Percentiles rank a stretch among this genome's conserved stretches.
phyloP scores from a whole-genome alignment of 2,329 filamentous ascomycete species.

The Trichoderma polysporum region DNA sequence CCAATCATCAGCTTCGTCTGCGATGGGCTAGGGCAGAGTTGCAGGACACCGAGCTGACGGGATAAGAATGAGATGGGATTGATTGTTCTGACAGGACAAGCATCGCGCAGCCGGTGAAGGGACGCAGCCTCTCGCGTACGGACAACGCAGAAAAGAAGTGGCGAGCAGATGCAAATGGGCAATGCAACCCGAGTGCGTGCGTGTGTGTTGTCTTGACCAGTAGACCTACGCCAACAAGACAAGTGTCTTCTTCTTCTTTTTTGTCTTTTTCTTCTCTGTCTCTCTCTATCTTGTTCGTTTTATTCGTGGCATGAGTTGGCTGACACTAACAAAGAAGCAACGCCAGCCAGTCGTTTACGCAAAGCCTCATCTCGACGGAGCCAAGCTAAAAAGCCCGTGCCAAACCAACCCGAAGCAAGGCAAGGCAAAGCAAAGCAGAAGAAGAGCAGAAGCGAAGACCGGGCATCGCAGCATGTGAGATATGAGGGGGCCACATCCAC shows the following conservation, averaged over 20 bases:
- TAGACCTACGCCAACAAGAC: conserved; percentile 2
- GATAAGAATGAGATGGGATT: background rate
- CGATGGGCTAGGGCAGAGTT: background rate
- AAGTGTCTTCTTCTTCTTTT: background rate
- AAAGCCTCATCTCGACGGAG: background rate
- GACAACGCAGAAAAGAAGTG: background rate
- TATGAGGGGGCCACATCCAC: background rate
- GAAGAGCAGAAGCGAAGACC: background rate
- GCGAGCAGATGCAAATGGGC: background rate
- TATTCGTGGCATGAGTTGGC: background rate
- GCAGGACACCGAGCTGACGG: background rate
- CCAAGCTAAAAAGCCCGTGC: background rate
- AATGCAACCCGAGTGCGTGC: background rate
- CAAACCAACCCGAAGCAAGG: background rate
- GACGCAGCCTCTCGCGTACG: background rate
- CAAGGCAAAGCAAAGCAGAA: background rate
- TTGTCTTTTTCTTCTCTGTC: background rate
- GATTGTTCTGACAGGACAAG: background rate
- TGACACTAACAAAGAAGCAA: background rate
- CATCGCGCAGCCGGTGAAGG: too few relatives aligned
- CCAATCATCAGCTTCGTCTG: too few relatives aligned
- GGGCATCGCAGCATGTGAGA: too few relatives aligned
- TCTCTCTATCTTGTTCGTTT: background rate
- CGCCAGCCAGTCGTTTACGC: background rate
- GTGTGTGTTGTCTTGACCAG: background rate